A percentile compares a stretch with the other conserved stretches of the same genome.
These are phyloP conservation scores for Nakataea oryzae DNA, from an alignment of 2,329 filamentous ascomycete species.

Conservation along the genomic window DNA sequence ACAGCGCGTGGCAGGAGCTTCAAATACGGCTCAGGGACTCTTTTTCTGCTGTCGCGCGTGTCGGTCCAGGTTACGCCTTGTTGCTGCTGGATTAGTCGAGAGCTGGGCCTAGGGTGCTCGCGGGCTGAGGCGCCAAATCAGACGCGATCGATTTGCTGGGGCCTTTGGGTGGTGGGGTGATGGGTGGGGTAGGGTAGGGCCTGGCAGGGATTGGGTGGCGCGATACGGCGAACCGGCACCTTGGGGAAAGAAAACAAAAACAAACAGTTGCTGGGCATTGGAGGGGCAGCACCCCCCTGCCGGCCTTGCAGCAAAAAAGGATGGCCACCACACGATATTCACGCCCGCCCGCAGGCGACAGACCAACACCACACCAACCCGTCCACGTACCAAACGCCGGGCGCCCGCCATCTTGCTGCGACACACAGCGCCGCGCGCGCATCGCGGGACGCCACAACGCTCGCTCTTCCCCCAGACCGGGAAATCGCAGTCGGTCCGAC, in stretches of 20 bases:
- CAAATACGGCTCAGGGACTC: background rate
- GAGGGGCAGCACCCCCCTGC: background rate
- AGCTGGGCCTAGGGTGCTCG: too few relatives aligned
- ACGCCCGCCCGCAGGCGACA: background rate
- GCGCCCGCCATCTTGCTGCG: background rate
- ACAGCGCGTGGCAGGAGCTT: background rate
- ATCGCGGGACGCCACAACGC: background rate
- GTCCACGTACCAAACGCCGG: background rate
- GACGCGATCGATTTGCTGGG: background rate
- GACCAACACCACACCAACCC: background rate
- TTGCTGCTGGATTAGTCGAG: background rate
- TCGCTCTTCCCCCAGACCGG: background rate
- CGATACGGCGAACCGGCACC: background rate
- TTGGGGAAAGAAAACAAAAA: slow-evolving; percentile 21
- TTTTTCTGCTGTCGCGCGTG: background rate
- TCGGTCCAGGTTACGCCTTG: background rate
- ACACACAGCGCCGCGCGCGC: background rate
- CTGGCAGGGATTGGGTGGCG: background rate
- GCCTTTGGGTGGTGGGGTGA: background rate
- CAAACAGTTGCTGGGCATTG: slow-evolving; percentile 20
- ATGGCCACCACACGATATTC: background rate
- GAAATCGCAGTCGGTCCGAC: background rate
- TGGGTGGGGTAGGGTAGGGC: background rate
- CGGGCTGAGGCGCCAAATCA: background rate
- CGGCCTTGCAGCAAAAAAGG: background rate